Conservation (phyloP, 441 rosid species). For the Pelargonium cotyledonis region DNA sequence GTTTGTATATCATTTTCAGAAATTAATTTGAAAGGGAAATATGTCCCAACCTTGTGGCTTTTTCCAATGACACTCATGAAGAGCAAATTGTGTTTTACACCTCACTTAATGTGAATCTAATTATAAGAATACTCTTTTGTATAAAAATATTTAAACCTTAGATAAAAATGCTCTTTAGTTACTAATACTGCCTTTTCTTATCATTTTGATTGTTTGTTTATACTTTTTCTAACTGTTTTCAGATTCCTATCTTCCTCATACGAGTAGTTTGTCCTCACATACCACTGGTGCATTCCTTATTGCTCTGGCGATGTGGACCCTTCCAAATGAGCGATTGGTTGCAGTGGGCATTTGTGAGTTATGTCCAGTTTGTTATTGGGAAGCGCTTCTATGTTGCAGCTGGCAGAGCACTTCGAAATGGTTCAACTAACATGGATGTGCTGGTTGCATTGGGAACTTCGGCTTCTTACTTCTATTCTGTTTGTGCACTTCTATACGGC, state of each 20-base stretch:
- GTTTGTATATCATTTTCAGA: neutral
- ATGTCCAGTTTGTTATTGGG: conserved; percentile 88
- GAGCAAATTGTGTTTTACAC: neutral
- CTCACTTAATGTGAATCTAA: too few relatives aligned
- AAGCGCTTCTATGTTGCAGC: conserved; percentile 96
- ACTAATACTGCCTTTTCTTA: conserved; percentile 8
- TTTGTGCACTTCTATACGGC: conserved; percentile 84
- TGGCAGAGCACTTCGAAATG: conserved; percentile 94
- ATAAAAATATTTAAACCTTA: conserved; percentile 1
- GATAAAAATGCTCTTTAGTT: neutral
- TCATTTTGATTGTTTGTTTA: conserved; percentile 14
- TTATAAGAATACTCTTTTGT: neutral
- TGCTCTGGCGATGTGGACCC: conserved; percentile 93
- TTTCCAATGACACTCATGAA: neutral
- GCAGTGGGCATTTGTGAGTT: conserved; percentile 88
- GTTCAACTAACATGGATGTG: conserved; percentile 99
- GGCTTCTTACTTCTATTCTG: conserved; percentile 92
- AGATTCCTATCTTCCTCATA: conserved; percentile 90
- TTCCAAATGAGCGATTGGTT: conserved; percentile 92
- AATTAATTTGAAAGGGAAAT: neutral
- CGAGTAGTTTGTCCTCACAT: conserved; percentile 86
- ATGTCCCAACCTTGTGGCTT: conserved; percentile 4
- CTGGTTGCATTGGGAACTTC: conserved; percentile 93
- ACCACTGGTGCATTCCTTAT: conserved; percentile 58
- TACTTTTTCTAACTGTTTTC: conserved; percentile 29